Conservation (phyloP, 2,329 filamentous ascomycete genomes). For the Fusarium veterinarium region DNA sequence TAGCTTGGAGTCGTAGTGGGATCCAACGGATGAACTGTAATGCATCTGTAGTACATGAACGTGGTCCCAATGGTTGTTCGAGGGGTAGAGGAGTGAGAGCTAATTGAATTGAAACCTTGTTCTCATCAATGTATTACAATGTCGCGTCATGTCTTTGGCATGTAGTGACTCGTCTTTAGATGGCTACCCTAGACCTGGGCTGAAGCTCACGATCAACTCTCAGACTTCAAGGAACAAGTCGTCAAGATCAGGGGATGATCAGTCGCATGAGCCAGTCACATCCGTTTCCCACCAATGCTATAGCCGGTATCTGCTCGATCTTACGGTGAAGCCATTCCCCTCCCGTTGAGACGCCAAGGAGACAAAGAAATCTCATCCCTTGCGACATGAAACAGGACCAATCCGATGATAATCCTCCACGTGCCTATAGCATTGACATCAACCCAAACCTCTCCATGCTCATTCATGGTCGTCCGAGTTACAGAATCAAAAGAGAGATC, state of each 20-base stretch:
- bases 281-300: background rate
- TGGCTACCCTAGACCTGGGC: conserved; percentile 22
- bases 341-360: conserved; percentile 32
- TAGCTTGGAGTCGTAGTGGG: background rate
- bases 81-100: background rate
- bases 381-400: conserved; percentile 27
- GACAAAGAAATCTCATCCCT: conserved; percentile 12
- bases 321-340: conserved; percentile 10
- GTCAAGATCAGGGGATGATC: background rate
- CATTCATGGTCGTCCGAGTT: conserved; percentile 34
- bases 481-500: conserved; percentile 15
- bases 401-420: conserved; percentile 18
- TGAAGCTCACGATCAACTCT: background rate
- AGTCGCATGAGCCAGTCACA: background rate
- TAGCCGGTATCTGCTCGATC: background rate
- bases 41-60: conserved; percentile 12
- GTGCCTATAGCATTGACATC: conserved; percentile 14
- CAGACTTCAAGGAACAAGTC: background rate
- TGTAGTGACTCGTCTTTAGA: background rate
- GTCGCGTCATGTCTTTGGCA: background rate
- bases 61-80: conserved; percentile 22
- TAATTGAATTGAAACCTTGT: background rate
- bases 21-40: conserved; percentile 22
- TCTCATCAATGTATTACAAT: background rate
- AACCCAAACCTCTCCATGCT: conserved; percentile 12